phyloP scores from a whole-genome alignment of 257 asterid genomes.

The Nicotiana sylvestris region DNA sequence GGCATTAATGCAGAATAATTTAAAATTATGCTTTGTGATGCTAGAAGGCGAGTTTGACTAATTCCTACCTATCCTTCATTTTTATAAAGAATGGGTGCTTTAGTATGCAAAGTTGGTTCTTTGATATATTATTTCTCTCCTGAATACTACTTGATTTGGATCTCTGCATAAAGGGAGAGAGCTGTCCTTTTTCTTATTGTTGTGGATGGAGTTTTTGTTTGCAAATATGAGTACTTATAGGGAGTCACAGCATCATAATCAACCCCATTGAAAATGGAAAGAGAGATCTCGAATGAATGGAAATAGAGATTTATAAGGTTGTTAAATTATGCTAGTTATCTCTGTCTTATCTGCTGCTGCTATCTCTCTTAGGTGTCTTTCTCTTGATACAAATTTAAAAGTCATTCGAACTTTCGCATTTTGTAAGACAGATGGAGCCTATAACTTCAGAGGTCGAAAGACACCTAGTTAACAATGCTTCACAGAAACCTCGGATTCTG shows the following conservation, averaged over 20 bases:
- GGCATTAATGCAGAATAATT: not conserved
- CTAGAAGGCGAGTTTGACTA: not conserved
- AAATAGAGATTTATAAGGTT: not conserved
- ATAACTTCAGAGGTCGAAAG: slow-evolving; percentile 17
- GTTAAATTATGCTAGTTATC: not conserved
- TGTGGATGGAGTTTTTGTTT: not conserved
- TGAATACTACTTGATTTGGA: not conserved
- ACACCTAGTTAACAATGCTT: slow-evolving; percentile 12
- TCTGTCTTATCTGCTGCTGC: not conserved
- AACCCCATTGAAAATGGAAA: not conserved
- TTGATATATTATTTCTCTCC: not conserved
- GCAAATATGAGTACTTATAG: not conserved
- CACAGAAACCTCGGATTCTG: slow-evolving; percentile 65
- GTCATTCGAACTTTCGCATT: slow-evolving; percentile 21
- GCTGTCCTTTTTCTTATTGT: not conserved
- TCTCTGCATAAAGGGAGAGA: not conserved
- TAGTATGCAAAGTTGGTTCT: not conserved
- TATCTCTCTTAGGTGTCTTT: not conserved
- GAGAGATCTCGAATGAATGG: not conserved
- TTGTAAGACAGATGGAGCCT: slow-evolving; percentile 38
- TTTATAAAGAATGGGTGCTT: not conserved
- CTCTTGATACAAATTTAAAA: not conserved
- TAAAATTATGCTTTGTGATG: not conserved
- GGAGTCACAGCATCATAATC: not conserved
- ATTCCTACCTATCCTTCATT: not conserved